Conservation (phyloP, 2,329 filamentous ascomycete genomes). For the Macrophomina tecta region DNA sequence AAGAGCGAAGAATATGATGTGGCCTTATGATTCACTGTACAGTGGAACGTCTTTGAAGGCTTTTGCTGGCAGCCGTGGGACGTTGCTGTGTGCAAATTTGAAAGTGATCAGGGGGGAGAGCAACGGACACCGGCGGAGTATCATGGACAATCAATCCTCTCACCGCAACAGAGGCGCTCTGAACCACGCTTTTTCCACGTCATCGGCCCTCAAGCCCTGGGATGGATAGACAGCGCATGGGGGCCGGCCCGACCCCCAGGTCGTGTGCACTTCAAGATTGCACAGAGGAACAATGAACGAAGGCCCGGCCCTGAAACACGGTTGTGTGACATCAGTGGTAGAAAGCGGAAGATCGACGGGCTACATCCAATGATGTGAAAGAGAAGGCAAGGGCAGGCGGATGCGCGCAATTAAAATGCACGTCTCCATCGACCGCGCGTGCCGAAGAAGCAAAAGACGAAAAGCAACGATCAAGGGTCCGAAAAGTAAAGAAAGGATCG, state of each 20-base stretch:
- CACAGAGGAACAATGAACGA: background rate
- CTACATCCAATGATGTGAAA: background rate
- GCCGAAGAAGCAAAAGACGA: slow-evolving; percentile 22
- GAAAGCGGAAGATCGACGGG: background rate
- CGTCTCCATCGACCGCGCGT: background rate
- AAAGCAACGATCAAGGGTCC: background rate
- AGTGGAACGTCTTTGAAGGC: too few relatives aligned
- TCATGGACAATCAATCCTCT: background rate
- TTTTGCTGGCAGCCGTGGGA: too few relatives aligned
- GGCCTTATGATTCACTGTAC: too few relatives aligned
- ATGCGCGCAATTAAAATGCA: background rate
- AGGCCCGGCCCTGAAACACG: slow-evolving; percentile 14
- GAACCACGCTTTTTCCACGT: background rate
- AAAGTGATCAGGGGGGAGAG: too few relatives aligned
- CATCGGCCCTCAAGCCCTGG: background rate
- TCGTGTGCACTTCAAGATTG: background rate
- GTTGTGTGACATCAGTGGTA: background rate
- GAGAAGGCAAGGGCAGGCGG: background rate
- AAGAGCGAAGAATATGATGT: background rate
- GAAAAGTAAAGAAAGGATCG: background rate
- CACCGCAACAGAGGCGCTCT: background rate
- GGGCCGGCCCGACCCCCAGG: background rate
- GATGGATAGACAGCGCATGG: background rate
- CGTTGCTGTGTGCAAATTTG: too few relatives aligned
- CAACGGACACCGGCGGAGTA: background rate